phyloP scores from a whole-genome alignment of 2,329 filamentous ascomycete genomes.

The Aspergillus sp. region DNA sequence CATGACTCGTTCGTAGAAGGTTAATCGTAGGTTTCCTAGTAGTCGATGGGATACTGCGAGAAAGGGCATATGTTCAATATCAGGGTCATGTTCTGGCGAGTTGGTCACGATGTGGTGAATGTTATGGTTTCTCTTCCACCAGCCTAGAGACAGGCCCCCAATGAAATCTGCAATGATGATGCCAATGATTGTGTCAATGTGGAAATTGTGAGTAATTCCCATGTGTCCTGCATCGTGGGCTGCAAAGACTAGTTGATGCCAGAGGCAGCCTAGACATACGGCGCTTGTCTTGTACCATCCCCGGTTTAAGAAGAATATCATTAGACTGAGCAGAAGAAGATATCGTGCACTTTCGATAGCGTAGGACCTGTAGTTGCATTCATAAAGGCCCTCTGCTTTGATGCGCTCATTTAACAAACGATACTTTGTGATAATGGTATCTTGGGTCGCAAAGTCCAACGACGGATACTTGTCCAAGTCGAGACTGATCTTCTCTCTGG shows the following conservation, averaged over 20 bases:
- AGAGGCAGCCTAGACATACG: slow-evolving; percentile 71
- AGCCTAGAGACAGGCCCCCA: slow-evolving; percentile 81
- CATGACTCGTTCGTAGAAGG: slow-evolving; percentile 77
- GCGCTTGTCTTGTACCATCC: slow-evolving; percentile 66
- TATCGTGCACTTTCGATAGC: slow-evolving; percentile 67
- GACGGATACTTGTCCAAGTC: neutral
- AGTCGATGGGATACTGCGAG: slow-evolving; percentile 85
- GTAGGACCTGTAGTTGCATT: slow-evolving; percentile 76
- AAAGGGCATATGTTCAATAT: slow-evolving; percentile 84
- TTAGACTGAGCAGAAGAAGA: slow-evolving; percentile 53
- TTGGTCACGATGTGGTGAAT: slow-evolving; percentile 96
- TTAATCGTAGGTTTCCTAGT: slow-evolving; percentile 64
- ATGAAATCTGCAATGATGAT: slow-evolving; percentile 84
- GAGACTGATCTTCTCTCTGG: slow-evolving; percentile 8
- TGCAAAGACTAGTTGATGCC: slow-evolving; percentile 89
- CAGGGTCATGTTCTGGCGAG: slow-evolving; percentile 87
- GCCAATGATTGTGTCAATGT: slow-evolving; percentile 73
- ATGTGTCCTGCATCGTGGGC: slow-evolving; percentile 94
- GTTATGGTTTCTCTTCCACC: slow-evolving; percentile 96
- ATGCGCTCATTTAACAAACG: slow-evolving; percentile 15
- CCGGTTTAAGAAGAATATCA: slow-evolving; percentile 46
- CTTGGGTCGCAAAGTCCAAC: slow-evolving; percentile 54
- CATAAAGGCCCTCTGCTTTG: slow-evolving; percentile 65
- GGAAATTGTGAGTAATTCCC: slow-evolving; percentile 88
- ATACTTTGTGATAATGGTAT: slow-evolving; percentile 62